These are phyloP conservation scores for Penicillium bialowiezense DNA, from an alignment of 495 filamentous ascomycete species.

Conservation along the genomic window DNA sequence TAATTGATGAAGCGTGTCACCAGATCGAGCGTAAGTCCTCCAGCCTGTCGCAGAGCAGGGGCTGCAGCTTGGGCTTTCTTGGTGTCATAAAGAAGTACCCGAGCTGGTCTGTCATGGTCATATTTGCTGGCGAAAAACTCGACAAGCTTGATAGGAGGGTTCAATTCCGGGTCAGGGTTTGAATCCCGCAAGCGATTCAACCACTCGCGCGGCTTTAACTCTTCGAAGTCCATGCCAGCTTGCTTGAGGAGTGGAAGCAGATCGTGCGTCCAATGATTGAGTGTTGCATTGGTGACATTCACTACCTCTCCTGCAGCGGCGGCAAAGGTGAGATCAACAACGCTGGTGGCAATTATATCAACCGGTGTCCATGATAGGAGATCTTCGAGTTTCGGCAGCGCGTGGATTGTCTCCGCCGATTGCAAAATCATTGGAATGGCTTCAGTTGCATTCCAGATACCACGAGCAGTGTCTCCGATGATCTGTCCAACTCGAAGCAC, in stretches of 20 bases:
- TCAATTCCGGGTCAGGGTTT: conserved; percentile 34
- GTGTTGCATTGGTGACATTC: conserved; percentile 45
- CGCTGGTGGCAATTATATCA: conserved; percentile 50
- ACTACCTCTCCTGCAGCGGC: conserved; percentile 14
- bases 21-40: background rate
- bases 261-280: conserved; percentile 48
- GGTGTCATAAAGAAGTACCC: conserved; percentile 23
- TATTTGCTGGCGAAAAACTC: conserved; percentile 47
- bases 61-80: conserved; percentile 18
- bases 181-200: conserved; percentile 35
- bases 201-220: conserved; percentile 42
- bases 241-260: conserved; percentile 46
- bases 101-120: conserved; percentile 27
- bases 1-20: conserved; percentile 14
- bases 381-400: conserved; percentile 52
- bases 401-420: conserved; percentile 40
- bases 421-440: conserved; percentile 62
- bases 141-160: conserved; percentile 45
- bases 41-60: conserved; percentile 12
- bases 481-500: conserved; percentile 60
- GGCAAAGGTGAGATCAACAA: conserved; percentile 27
- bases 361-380: conserved; percentile 58
- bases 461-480: conserved; percentile 47
- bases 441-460: conserved; percentile 62
- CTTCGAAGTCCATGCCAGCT: conserved; percentile 45